These are phyloP conservation scores for Phytopythium oedochilum DNA, from an alignment of 352 stramenopile genomes.

Conservation along the genomic window DNA sequence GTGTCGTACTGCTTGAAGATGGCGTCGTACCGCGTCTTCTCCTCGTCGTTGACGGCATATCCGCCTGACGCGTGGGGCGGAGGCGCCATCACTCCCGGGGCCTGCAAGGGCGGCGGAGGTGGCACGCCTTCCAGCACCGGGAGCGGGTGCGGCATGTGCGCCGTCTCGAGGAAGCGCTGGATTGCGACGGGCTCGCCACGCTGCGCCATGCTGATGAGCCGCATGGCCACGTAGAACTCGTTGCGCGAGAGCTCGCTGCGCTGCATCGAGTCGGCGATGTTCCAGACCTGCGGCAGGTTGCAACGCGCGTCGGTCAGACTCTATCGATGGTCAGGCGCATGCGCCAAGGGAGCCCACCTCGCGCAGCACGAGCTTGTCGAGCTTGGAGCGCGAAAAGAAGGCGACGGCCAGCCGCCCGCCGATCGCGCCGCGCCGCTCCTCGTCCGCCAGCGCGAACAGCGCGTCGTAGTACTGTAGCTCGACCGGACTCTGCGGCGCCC, in stretches of 20 bases:
- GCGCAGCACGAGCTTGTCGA: slow-evolving; percentile 79
- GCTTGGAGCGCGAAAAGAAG: slow-evolving; percentile 91
- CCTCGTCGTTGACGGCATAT: slow-evolving; percentile 86
- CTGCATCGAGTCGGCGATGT: slow-evolving; percentile 62
- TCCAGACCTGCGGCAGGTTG: slow-evolving; percentile 57
- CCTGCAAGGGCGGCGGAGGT: slow-evolving; percentile 19
- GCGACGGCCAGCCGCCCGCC: slow-evolving; percentile 85
- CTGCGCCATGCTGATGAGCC: slow-evolving; percentile 82
- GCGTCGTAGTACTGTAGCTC: slow-evolving; percentile 89
- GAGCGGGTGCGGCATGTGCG: slow-evolving; percentile 44
- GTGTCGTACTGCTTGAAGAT: slow-evolving; percentile 92
- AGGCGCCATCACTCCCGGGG: not conserved
- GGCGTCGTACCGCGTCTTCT: slow-evolving; percentile 88
- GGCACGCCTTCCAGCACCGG: slow-evolving; percentile 63
- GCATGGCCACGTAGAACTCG: slow-evolving; percentile 86
- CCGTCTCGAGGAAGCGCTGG: slow-evolving; percentile 73
- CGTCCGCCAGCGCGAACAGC: slow-evolving; percentile 90
- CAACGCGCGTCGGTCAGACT: not conserved
- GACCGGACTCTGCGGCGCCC: slow-evolving; percentile 46
- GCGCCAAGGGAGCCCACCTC: slow-evolving; percentile 34
- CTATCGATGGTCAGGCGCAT: not conserved
- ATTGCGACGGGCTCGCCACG: slow-evolving; percentile 54
- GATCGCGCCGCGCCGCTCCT: slow-evolving; percentile 77
- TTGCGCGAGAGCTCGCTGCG: slow-evolving; percentile 69
- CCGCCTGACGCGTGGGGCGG: not conserved